Evolutionary conservation across 202 grass and related monocot genomes (phyloP), one percentile per base, ranked within the genome.

Genomic region (Bolboschoenoplectus hybrid): DNA sequence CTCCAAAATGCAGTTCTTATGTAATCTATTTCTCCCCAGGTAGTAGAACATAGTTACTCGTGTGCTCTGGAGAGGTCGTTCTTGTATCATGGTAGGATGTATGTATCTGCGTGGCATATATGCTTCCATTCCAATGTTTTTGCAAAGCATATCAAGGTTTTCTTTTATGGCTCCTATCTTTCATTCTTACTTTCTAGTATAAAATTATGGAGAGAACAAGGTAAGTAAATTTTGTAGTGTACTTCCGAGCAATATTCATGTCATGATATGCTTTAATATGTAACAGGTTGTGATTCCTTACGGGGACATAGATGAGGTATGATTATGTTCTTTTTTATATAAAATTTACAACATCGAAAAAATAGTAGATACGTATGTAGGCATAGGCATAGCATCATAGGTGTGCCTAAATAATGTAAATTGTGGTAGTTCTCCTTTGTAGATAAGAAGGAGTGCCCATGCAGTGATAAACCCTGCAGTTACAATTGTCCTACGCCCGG

Each of bases 71-170:
- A 99, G 89, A 96, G 97, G 55, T 99, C 93, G 49, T 99, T 99
- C 89, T 80, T 99, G 55, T 99, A 99, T 81, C 97, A 99, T 4
- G 97, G 97, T 6, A 89, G 97, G 63, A 99, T 99, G 92, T 99
- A 96, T 90, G 89, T 99, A 12, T 99, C 97, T 63, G 90, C 92
- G 49, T 99, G 97, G 97, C 97, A 99, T 81, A 99, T 99, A 85
- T 99, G 97, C 85, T 99, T 99, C 87, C 91, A 99, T 92, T 99
- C 97, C 57, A 99, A 99, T 19, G 90, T 99, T 70, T 99, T 99
- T 65, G 92, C 89, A 83, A 99, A 99, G 75, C 93, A 99, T 86
- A 99, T 99, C 36, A 99, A 99, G 97, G 97, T 99, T 88, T 86
- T 85, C 45, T 79, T 79, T 68, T 51, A 77, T 51, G n/a, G 73